phyloP scores from a whole-genome alignment of 257 asterid genomes.

The Coffea canephora region DNA sequence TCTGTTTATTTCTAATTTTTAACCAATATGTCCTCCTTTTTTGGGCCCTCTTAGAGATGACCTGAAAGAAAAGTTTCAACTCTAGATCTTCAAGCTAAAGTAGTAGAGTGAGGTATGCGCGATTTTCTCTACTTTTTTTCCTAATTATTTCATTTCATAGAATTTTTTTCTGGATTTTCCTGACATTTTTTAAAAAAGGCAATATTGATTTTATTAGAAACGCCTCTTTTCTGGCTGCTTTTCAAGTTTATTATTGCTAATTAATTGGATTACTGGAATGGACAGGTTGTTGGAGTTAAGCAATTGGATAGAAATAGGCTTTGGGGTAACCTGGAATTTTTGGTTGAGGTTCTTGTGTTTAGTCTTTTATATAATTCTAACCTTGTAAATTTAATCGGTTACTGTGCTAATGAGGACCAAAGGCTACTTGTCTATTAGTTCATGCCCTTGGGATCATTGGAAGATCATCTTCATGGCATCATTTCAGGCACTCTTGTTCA shows the following conservation, averaged over 20 bases:
- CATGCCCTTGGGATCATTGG: constrained; percentile 96
- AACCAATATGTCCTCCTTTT: too few species aligned
- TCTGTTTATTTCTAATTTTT: too few species aligned
- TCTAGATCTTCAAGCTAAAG: too few species aligned
- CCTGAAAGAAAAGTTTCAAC: too few species aligned
- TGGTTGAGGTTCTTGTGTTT: constrained; percentile 97
- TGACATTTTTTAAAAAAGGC: neutral
- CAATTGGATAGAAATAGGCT: constrained; percentile 97
- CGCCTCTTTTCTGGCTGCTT: neutral
- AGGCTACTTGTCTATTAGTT: constrained; percentile 96
- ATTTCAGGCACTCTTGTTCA: neutral
- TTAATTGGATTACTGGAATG: constrained; percentile 14
- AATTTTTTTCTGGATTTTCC: too few species aligned
- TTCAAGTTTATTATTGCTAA: neutral
- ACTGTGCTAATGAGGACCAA: constrained; percentile 99
- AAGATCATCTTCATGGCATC: constrained; percentile 96
- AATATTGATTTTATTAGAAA: neutral
- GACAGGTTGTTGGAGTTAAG: constrained; percentile 88
- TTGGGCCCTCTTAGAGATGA: too few species aligned
- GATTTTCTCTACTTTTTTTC: too few species aligned
- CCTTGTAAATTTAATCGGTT: constrained; percentile 85
- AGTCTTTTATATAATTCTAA: constrained; percentile 97
- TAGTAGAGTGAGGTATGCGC: too few species aligned
- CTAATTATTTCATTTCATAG: too few species aligned
- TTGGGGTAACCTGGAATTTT: constrained; percentile 94